Percentiles rank a stretch among this genome's conserved stretches.
These are phyloP conservation scores for Agrocybe praecox DNA, from an alignment of 768 basidiomycete species.

Conservation along the genomic window DNA sequence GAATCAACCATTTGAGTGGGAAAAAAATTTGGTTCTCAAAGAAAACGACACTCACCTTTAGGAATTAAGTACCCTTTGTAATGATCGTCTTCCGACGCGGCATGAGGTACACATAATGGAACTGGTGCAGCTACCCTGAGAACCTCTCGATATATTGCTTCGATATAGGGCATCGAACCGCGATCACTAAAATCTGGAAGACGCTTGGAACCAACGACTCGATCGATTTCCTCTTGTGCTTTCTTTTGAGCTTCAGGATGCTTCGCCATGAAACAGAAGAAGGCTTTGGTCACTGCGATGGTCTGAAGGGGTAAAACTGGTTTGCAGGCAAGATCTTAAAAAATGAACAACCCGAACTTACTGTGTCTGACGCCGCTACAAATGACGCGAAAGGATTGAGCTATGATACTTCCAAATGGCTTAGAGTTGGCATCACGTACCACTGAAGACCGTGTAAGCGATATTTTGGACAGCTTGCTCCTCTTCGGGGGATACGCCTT, in stretches of 20 bases:
- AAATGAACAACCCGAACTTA: neutral
- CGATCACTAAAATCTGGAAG: slow-evolving; percentile 31
- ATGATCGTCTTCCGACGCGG: slow-evolving; percentile 22
- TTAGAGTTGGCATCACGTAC: neutral
- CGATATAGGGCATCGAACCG: slow-evolving; percentile 26
- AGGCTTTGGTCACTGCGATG: slow-evolving; percentile 13
- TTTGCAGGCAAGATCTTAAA: no score
- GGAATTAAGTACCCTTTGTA: slow-evolving; percentile 34
- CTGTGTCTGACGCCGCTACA: slow-evolving; percentile 15
- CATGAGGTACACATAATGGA: neutral
- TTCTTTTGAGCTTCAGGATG: slow-evolving; percentile 33
- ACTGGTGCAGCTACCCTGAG: neutral
- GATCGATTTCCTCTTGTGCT: slow-evolving; percentile 37
- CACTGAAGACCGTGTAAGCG: slow-evolving; percentile 13
- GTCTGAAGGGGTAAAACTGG: slow-evolving; percentile 2
- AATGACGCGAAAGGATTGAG: neutral
- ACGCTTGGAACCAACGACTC: slow-evolving; percentile 29
- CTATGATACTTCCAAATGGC: neutral
- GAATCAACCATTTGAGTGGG: neutral
- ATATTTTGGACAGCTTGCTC: slow-evolving; percentile 8
- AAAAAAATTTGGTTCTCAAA: no score
- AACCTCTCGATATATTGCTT: slow-evolving; percentile 18
- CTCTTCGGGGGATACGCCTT: slow-evolving; percentile 4
- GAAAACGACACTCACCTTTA: slow-evolving; percentile 12
- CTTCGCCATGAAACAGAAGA: slow-evolving; percentile 31